A percentile compares a stretch with the other conserved stretches of the same genome.
Conservation (phyloP, 1,284 basidiomycete species). For the Sanghuangporus baumii region DNA sequence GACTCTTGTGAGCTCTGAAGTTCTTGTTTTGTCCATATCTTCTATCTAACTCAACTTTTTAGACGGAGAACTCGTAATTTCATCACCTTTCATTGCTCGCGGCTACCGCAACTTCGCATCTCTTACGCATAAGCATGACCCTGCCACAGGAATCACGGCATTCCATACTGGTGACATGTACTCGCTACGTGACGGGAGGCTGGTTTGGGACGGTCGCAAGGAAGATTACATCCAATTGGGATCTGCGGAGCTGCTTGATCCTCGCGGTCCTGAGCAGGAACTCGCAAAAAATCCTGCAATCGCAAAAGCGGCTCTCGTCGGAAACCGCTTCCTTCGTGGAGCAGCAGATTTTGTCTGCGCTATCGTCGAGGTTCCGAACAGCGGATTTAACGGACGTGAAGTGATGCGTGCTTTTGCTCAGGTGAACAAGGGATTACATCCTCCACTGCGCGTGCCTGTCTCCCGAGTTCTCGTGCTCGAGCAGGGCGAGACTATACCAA, state of each 20-base stretch:
- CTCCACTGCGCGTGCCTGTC: conserved; percentile 31
- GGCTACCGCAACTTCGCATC: conserved; percentile 28
- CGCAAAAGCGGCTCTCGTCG: conserved; percentile 27
- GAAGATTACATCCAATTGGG: conserved; percentile 32
- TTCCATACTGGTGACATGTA: conserved; percentile 34
- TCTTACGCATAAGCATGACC: conserved; percentile 23
- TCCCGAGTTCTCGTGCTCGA: conserved; percentile 27
- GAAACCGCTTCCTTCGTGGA: conserved; percentile 29
- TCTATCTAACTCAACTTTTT: conserved; percentile 8
- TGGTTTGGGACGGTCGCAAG: conserved; percentile 31
- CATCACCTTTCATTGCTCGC: conserved; percentile 25
- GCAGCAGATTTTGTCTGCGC: conserved; percentile 28
- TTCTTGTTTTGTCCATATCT: conserved; percentile 21
- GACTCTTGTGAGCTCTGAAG: conserved; percentile 12
- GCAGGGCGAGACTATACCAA: conserved; percentile 26
- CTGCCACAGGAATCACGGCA: conserved; percentile 25
- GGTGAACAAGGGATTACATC: conserved; percentile 28
- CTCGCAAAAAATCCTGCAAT: conserved; percentile 25
- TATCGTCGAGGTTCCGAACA: conserved; percentile 25
- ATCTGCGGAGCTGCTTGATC: conserved; percentile 29
- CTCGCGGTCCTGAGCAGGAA: conserved; percentile 28
- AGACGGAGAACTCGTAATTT: conserved; percentile 33
- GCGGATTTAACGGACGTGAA: conserved; percentile 14
- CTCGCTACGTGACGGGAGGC: conserved; percentile 18
- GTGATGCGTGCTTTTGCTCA: conserved; percentile 26